Evolutionary conservation across 139 green algal species (phyloP), one percentile per base, ranked within the genome.

Genomic region (Chlorella sp.): DNA sequence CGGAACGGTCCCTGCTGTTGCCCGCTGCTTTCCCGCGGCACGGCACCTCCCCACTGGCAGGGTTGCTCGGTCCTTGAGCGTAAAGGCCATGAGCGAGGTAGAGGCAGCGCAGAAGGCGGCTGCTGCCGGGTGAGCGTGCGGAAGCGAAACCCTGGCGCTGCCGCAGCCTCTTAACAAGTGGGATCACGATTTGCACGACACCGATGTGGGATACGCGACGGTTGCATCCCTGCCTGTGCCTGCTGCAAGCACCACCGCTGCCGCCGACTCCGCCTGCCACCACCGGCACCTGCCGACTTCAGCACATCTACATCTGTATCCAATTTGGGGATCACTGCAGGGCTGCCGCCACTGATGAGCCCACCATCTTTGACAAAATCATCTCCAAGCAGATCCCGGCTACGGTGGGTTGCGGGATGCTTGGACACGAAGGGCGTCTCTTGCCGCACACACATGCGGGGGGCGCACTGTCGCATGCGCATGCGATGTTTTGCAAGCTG

Each of bases 281-380:
- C 53, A 24, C 48, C 40, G 28, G 16, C 22, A 4, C 34, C 21
- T 3, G 48, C 32, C 12, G 48, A 22, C 22, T 0, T n/a, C 30
- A 32, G 30, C 11, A 15, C 28, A 16, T 3, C 53, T 86, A 30
- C 48, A 39, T 19, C 75, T 81, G n/a, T n/a, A n/a, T n/a, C n/a
- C n/a, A n/a, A n/a, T 32, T 26, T 81, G 75, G 11, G 78, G 48
- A 39, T 22, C 42, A 16, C 57, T 71, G 69, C 69, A 90, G 91
- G 26, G 89, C 83, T 78, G 89, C 85, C 15, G 89, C 92, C 57
- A 89, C 34, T 5, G 90, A 89, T 15, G 92, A 88, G 14, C 95
- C 96, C 9, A 99, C 97, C 37, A 97, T 99, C 73, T 99, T 99
- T 84, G 98, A 99, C 91, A 99, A 99, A 91, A 99, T 99, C 60